Evolutionary conservation across 805 yeast species (phyloP).

Genomic region (Kluyveromyces siamensis): DNA sequence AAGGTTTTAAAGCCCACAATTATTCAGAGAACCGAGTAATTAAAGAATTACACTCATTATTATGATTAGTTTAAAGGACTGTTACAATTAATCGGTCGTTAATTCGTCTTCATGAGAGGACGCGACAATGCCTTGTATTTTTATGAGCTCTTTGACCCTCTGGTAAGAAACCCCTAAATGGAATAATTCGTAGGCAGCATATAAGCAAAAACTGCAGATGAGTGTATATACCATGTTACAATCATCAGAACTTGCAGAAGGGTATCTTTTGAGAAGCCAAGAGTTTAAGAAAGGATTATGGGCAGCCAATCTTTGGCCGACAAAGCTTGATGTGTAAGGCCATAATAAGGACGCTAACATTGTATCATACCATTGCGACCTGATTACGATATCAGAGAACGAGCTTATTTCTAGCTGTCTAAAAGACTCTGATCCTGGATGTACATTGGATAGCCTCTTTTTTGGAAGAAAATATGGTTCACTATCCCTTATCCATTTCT

Average conservation of each 20-base stretch:
- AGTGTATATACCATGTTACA: slow-evolving; percentile 17
- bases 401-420: neutral
- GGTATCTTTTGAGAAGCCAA: neutral
- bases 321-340: slow-evolving; percentile 13
- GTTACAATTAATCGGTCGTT: neutral
- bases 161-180: slow-evolving; percentile 11
- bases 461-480: slow-evolving; percentile 10
- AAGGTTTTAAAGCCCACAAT: too few relatives aligned
- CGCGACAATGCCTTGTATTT: slow-evolving; percentile 7
- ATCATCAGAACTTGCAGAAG: slow-evolving; percentile 11
- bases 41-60: too few relatives aligned
- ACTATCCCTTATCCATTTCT: slow-evolving; percentile 5
- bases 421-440: neutral
- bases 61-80: neutral
- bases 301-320: slow-evolving; percentile 7
- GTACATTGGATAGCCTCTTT: neutral
- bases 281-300: neutral
- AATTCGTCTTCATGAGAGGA: neutral
- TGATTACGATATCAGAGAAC: slow-evolving; percentile 9
- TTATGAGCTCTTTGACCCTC: slow-evolving; percentile 14
- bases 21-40: too few relatives aligned
- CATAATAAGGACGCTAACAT: slow-evolving; percentile 12
- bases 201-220: slow-evolving; percentile 17
- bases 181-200: slow-evolving; percentile 10
- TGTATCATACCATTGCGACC: slow-evolving; percentile 12